Evolutionary conservation across 1,284 basidiomycete species (phyloP), one percentile per base, ranked within the genome.

Genomic region (Cryptococcus sp.): DNA sequence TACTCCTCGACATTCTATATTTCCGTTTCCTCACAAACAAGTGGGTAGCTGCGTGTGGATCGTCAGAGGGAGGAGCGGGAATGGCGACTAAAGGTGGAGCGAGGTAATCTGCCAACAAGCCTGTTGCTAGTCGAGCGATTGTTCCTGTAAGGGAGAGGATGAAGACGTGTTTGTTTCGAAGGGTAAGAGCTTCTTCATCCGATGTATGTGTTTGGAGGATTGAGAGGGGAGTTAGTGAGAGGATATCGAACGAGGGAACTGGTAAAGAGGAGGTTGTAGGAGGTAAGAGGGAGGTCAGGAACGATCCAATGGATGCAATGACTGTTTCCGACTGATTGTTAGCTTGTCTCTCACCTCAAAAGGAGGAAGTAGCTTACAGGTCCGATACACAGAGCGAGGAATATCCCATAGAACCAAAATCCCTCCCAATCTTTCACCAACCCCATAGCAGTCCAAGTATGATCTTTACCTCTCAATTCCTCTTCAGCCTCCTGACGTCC

Each of bases 91-190:
- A 49, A 0, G 69, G 63, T 0, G 74, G 74, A 2, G 64, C 60
- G 39, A 76, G 68, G 43, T 63, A 69, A 50, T 76, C 74, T 19
- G 73, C 74, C 4, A 62, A 46, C 2, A 71, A 51, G 21, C 74
- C 74, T 0, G 70, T 70, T 44, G 67, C 31, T 37, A 76, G 64
- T 14, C 74, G 67, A 0, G 72, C 63, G 21, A 73, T 25, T 0
- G 74, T 76, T 4, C 70, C 71, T 1, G 67, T 63, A 46, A 74
- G 56, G 18, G 73, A 75, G 21, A 76, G 62, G 50, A 73, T 66
- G 46, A 63, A 61, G 52, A 76, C 69, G 55, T 75, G 74, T 54
- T 74, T 73, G 60, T 74, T 75, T 11, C 74, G 65, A 11, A 73
- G 59, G 10, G 50, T 48, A 10, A 76, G 60, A 1, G 70, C 58